Conservation (phyloP, 305 asterid species). For the Fraxinus greggii region DNA sequence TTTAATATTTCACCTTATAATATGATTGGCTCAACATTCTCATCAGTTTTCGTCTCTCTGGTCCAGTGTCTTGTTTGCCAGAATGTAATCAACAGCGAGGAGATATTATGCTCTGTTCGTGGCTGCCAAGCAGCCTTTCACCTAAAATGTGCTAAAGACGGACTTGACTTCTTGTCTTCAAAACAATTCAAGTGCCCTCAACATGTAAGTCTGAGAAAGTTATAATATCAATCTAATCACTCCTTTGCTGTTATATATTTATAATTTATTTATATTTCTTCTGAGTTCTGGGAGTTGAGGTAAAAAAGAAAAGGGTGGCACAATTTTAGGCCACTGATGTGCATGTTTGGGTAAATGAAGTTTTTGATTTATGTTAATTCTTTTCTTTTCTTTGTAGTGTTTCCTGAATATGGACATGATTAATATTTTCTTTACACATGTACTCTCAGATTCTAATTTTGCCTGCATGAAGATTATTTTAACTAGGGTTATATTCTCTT, state of each 20-base stretch:
- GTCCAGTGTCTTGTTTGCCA: constrained; percentile 69
- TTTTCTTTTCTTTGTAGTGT: background rate
- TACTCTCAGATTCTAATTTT: constrained; percentile 13
- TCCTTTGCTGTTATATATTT: background rate
- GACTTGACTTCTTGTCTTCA: constrained; percentile 46
- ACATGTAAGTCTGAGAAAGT: constrained; percentile 62
- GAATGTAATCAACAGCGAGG: constrained; percentile 47
- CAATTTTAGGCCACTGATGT: background rate
- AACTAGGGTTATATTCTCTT: constrained; percentile 27
- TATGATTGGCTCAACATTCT: background rate
- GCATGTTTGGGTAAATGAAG: background rate
- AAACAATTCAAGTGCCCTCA: constrained; percentile 84
- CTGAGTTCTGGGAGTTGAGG: background rate
- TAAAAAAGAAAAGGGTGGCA: background rate
- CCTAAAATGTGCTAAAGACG: constrained; percentile 58
- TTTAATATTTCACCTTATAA: background rate
- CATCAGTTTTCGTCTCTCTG: constrained; percentile 38
- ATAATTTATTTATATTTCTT: background rate
- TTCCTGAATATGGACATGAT: constrained; percentile 14
- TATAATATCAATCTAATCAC: background rate
- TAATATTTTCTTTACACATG: background rate
- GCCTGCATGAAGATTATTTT: constrained; percentile 1
- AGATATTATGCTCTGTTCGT: constrained; percentile 57
- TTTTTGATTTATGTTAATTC: background rate
- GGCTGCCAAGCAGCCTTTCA: constrained; percentile 68